Evolutionary conservation across 2,329 filamentous ascomycete species (phyloP), one percentile per base, ranked within the genome.

Genomic region (Calonectria hawksworthii): DNA sequence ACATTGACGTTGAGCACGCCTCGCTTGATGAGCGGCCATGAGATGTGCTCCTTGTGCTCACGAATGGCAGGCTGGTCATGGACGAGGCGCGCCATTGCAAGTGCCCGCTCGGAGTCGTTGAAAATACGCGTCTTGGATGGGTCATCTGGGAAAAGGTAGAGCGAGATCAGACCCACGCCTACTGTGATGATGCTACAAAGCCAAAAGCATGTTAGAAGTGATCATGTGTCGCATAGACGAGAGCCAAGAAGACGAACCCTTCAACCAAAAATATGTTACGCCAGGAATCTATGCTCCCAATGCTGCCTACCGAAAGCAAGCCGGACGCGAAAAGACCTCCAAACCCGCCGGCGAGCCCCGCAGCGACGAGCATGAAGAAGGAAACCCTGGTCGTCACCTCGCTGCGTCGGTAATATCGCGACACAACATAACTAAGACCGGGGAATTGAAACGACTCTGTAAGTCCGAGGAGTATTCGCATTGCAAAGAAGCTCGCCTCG

Each of bases 181-280:
- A 88, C 82, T 13, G 90, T 92, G 75, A 92, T 78, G 52, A 92
- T 81, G 0, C 91, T 68, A 52, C 5, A 38, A 18, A 2, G 1
- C 11, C 23, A 38, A 14, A 2, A 2, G 6, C 23, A 23, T 16
- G n/a, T 51, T 21, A 41, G 26, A 74, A 72, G 21, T 1, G 4
- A 13, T 8, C 2, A n/a, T 10, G 18, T 14, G 4, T 21, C 5
- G 1, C 18, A 9, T 2, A 21, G 23, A 34, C 16, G 18, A 6
- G 11, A 14, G 23, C 3, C 3, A 3, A 16, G 14, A 16, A 13
- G 2, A 74, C 78, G 65, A 59, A 79, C 50, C 74, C 91, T 80
- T 92, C 91, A 74, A 93, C 92, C 83, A 92, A 92, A 85, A 92
- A 92, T 77, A 93, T 93, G 81, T 90, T 90, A 74, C 89, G 86